Evolutionary conservation across 345 rosid species (phyloP).

Genomic region (Eucalyptus tenuipes): DNA sequence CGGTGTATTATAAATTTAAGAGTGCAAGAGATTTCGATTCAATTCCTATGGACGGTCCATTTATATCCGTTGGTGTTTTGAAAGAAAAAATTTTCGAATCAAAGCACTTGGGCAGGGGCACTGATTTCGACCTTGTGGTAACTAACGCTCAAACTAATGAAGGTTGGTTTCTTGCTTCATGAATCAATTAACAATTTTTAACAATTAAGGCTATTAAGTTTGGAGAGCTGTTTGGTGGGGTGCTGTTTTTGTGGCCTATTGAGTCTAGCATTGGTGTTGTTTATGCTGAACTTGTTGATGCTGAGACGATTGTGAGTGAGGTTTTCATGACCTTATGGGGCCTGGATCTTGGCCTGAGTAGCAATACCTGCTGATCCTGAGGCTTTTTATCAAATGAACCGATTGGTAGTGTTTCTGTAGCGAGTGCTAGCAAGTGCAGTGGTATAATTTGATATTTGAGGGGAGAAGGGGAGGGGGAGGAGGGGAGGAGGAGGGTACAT

Average conservation of each 20-base stretch:
- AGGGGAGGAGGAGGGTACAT: not conserved
- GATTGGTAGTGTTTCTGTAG: not conserved
- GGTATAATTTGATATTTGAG: not conserved
- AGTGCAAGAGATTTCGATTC: slow-evolving; percentile 98
- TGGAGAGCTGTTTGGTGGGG: not conserved
- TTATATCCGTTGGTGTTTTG: slow-evolving; percentile 91
- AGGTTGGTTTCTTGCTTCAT: slow-evolving; percentile 68
- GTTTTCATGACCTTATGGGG: not conserved
- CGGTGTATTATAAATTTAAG: slow-evolving; percentile 99
- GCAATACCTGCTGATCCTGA: not conserved
- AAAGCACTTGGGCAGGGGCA: slow-evolving; percentile 99
- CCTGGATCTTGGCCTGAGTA: not conserved
- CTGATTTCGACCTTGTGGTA: slow-evolving; percentile 94
- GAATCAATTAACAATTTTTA: not conserved
- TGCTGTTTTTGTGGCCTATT: not conserved
- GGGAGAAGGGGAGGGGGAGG: not conserved
- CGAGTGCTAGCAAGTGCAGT: not conserved
- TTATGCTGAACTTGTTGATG: not conserved
- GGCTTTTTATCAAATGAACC: not conserved
- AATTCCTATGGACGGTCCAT: slow-evolving; percentile 89
- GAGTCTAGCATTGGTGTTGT: not conserved
- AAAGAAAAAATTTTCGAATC: slow-evolving; percentile 99
- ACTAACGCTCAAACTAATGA: slow-evolving; percentile 97
- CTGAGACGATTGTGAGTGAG: not conserved
- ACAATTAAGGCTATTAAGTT: not conserved